phyloP scores from a whole-genome alignment of 23 red algal genomes.

The Gracilaria domingensis region DNA sequence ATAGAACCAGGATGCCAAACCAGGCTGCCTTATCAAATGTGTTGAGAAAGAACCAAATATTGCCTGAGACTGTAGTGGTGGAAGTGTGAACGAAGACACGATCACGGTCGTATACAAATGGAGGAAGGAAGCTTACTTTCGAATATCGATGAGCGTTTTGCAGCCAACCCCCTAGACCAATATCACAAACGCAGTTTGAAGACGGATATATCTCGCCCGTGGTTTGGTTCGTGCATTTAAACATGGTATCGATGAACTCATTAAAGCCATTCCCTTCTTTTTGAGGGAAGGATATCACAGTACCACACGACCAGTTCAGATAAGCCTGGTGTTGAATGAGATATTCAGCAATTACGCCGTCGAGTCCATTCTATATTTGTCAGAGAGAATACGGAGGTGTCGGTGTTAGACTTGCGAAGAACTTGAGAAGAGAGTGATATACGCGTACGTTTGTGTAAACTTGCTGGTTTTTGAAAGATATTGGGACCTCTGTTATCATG shows the following conservation, averaged over 20 bases:
- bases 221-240: background rate
- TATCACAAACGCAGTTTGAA: constrained; percentile 8
- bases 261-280: background rate
- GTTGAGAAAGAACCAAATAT: constrained; percentile 31
- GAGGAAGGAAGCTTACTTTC: constrained; percentile 33
- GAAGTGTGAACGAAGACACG: constrained; percentile 16
- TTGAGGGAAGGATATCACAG: background rate
- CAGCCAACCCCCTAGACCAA: constrained; percentile 29
- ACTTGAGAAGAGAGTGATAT: background rate
- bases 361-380: background rate
- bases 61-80: background rate
- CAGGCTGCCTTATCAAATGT: constrained; percentile 8
- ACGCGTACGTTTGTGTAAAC: background rate
- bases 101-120: constrained; percentile 21
- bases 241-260: background rate
- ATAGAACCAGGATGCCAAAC: constrained; percentile 12
- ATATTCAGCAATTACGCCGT: background rate
- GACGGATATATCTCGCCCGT: background rate
- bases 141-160: background rate
- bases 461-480: background rate
- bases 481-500: background rate
- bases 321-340: background rate
- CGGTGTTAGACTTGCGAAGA: background rate
- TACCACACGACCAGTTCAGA: background rate
- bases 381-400: background rate